Conservation (phyloP, 2,329 filamentous ascomycete genomes). For the Phaeosphaeria sp. region DNA sequence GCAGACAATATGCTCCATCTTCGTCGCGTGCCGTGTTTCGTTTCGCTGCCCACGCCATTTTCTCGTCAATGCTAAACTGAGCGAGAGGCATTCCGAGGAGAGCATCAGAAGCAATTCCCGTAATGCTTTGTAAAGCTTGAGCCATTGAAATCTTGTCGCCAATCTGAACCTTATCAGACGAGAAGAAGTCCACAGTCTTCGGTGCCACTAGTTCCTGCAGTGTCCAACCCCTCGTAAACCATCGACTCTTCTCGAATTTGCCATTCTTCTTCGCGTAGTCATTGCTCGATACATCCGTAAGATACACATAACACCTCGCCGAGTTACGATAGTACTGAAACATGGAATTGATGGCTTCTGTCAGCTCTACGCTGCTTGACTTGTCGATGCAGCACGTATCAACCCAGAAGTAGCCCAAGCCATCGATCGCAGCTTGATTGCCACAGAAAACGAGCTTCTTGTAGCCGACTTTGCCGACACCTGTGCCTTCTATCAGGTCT, state of each 20-base stretch:
- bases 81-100: constrained; percentile 1
- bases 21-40: constrained; percentile 7
- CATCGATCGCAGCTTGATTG: constrained; percentile 4
- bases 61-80: constrained; percentile 8
- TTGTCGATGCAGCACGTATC: not conserved
- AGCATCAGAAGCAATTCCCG: constrained; percentile 1
- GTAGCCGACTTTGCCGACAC: constrained; percentile 7
- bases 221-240: not conserved
- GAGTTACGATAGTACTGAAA: not conserved
- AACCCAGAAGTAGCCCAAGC: not conserved
- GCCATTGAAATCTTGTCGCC: constrained; percentile 4
- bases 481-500: constrained; percentile 8
- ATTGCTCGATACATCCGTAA: not conserved
- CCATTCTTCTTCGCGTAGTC: not conserved
- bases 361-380: not conserved
- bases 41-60: constrained; percentile 8
- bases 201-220: constrained; percentile 7
- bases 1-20: constrained; percentile 1
- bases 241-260: not conserved
- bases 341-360: not conserved
- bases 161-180: not conserved
- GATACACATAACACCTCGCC: not conserved
- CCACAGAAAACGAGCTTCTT: constrained; percentile 1
- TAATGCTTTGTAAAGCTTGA: constrained; percentile 3
- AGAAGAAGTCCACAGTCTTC: constrained; percentile 9